A percentile compares a stretch with the other conserved stretches of the same genome.
Conservation (phyloP, 805 yeast species). For the Lachancea lanzarotensis region DNA sequence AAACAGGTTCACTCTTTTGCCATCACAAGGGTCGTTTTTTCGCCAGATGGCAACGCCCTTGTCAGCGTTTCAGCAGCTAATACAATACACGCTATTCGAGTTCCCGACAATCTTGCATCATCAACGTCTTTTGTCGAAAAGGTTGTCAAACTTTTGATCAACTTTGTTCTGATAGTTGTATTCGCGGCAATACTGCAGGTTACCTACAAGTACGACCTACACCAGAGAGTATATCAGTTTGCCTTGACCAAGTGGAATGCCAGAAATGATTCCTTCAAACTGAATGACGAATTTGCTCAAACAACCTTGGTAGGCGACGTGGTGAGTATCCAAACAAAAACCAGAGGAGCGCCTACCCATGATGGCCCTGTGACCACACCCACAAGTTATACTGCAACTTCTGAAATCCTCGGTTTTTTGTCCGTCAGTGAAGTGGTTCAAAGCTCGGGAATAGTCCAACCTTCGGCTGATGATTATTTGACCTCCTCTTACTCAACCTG, state of each 20-base stretch:
- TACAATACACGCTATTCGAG: slow-evolving; percentile 52
- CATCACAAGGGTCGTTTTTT: slow-evolving; percentile 63
- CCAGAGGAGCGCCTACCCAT: slow-evolving; percentile 9
- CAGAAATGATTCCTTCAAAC: slow-evolving; percentile 14
- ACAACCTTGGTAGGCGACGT: slow-evolving; percentile 20
- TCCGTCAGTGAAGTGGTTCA: neutral
- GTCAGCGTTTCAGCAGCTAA: slow-evolving; percentile 77
- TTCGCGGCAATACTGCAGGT: slow-evolving; percentile 23
- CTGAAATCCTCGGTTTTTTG: neutral
- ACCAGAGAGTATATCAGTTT: slow-evolving; percentile 16
- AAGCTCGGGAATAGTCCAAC: neutral
- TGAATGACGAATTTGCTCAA: slow-evolving; percentile 15
- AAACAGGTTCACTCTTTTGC: slow-evolving; percentile 70
- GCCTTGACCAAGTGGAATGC: slow-evolving; percentile 13
- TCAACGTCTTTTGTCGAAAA: slow-evolving; percentile 27
- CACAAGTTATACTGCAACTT: neutral
- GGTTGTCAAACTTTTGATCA: slow-evolving; percentile 20
- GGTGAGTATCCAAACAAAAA: slow-evolving; percentile 10
- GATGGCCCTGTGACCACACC: neutral
- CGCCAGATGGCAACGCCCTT: slow-evolving; percentile 58
- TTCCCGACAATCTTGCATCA: slow-evolving; percentile 46
- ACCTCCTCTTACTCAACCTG: neutral
- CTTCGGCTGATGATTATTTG: neutral
- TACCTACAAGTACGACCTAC: slow-evolving; percentile 22
- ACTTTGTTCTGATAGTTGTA: slow-evolving; percentile 21